Conservation (phyloP, 2,329 filamentous ascomycete genomes). For the Nannizziopsis barbatae region DNA sequence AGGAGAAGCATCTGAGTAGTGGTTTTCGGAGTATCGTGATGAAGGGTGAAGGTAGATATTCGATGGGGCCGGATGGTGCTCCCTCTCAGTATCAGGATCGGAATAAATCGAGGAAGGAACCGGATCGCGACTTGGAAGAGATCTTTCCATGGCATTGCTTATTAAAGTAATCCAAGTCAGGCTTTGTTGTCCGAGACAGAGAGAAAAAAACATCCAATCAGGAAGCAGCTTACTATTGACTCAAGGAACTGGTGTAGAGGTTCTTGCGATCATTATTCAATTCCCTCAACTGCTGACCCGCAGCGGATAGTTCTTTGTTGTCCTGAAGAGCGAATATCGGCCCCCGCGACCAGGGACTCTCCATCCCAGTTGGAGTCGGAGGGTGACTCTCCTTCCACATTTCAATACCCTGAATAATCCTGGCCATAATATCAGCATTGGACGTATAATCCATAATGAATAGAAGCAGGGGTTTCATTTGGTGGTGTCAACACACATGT, state of each 20-base stretch:
- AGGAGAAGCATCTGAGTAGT: constrained; percentile 35
- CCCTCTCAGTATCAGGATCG: not conserved
- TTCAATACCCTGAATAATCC: not conserved
- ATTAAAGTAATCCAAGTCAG: not conserved
- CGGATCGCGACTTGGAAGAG: constrained; percentile 2
- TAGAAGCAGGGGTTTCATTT: not conserved
- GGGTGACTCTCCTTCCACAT: constrained; percentile 11
- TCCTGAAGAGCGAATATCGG: constrained; percentile 1
- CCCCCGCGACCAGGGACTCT: not conserved
- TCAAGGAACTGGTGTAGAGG: not conserved
- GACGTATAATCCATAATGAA: not conserved
- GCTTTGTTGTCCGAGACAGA: not conserved
- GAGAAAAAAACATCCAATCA: not conserved
- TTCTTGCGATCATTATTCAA: not conserved
- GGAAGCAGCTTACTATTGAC: not conserved
- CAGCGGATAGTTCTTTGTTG: not conserved
- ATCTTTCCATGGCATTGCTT: not conserved
- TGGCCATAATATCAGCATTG: not conserved
- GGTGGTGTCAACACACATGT: not conserved
- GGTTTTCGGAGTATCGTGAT: constrained; percentile 15
- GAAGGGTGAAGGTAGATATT: not conserved
- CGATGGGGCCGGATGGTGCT: not conserved
- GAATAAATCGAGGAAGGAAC: constrained; percentile 13
- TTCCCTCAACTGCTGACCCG: not conserved
- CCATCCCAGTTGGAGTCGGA: constrained; percentile 5